Percentiles rank a stretch among this genome's conserved stretches.
These are phyloP conservation scores for Trapa bicornis DNA, from an alignment of 345 rosid genomes.

Conservation along the genomic window DNA sequence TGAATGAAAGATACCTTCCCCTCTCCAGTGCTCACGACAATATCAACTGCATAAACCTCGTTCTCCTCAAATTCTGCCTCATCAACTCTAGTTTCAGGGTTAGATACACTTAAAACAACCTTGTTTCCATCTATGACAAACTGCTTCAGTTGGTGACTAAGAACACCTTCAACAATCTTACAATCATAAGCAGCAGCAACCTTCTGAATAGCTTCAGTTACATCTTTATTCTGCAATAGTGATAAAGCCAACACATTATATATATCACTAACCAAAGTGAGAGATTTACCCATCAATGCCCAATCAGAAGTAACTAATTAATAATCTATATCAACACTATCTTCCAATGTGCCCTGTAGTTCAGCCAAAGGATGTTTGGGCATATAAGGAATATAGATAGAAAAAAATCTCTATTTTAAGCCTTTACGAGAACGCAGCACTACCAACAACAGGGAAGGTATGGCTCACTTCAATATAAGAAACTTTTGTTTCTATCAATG, in stretches of 20 bases:
- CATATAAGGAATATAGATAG: not conserved
- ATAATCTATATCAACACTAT: not conserved
- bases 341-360: not conserved
- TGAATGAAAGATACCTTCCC: conserved; percentile 64
- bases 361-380: not conserved
- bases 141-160: conserved; percentile 90
- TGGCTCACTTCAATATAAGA: too few relatives aligned
- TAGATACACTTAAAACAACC: conserved; percentile 53
- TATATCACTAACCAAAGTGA: conserved; percentile 17
- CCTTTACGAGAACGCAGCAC: not conserved
- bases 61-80: conserved; percentile 94
- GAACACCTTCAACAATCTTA: conserved; percentile 94
- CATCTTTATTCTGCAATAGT: conserved; percentile 76
- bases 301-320: not conserved
- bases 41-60: conserved; percentile 84
- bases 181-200: conserved; percentile 96
- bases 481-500: too few relatives aligned
- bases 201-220: conserved; percentile 92
- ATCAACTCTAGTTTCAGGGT: conserved; percentile 82
- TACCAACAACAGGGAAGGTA: not conserved
- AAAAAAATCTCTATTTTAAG: not conserved
- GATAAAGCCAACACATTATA: not conserved
- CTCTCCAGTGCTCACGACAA: conserved; percentile 86
- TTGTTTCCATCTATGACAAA: conserved; percentile 83
- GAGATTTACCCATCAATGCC: not conserved